Evolutionary conservation across 106 monocot genomes (phyloP).

Genomic region (Dioscorea zingiberensis): DNA sequence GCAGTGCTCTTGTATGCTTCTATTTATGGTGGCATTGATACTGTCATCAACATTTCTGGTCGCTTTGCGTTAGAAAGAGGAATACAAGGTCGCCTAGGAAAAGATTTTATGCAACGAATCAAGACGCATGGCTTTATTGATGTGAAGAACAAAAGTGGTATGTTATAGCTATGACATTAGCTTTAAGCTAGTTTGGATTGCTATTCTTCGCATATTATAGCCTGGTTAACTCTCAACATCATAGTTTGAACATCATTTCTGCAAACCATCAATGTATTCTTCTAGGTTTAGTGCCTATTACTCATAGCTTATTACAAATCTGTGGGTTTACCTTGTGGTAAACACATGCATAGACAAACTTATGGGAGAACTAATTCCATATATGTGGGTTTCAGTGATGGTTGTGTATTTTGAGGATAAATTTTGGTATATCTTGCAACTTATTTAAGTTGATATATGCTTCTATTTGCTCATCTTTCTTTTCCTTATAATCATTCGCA

Average conservation of each 20-base stretch:
- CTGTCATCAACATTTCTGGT: conserved; percentile 72
- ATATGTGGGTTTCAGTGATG: not conserved
- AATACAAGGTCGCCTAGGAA: conserved; percentile 57
- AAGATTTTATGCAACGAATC: conserved; percentile 59
- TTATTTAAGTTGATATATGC: no score
- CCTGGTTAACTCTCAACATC: no score
- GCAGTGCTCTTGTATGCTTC: conserved; percentile 83
- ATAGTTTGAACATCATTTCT: no score
- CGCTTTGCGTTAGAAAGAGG: conserved; percentile 67
- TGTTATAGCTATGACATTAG: not conserved
- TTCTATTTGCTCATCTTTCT: not conserved
- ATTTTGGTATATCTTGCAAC: no score
- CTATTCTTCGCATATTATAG: no score
- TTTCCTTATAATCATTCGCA: no score
- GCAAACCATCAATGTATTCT: no score
- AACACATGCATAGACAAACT: no score
- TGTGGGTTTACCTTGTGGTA: no score
- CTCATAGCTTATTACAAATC: no score
- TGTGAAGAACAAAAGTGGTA: conserved; percentile 65
- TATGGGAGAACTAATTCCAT: not conserved
- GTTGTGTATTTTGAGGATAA: not conserved
- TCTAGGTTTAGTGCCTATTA: no score
- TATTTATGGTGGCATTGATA: conserved; percentile 37
- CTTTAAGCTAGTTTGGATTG: not conserved
- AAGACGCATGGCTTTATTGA: conserved; percentile 79